Evolutionary conservation across 257 asterid genomes (phyloP).

Genomic region (Nicotiana benthamiana): DNA sequence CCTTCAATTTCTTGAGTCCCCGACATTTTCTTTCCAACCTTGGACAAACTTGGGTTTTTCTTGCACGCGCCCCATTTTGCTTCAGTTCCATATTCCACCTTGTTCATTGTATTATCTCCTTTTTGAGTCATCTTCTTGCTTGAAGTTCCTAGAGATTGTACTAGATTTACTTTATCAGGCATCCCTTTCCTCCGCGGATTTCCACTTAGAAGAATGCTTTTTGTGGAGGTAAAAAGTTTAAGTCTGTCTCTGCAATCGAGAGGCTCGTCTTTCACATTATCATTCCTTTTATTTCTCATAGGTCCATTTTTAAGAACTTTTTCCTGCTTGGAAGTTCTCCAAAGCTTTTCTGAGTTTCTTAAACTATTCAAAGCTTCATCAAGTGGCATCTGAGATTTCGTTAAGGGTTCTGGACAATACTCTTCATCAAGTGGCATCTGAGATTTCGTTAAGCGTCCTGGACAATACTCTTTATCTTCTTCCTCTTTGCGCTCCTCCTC

Average conservation of each 20-base stretch:
- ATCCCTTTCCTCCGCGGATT: conserved; percentile 20
- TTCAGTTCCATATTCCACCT: conserved; percentile 23
- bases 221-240: not conserved
- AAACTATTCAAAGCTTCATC: not conserved
- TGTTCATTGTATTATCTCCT: conserved; percentile 14
- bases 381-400: conserved; percentile 7
- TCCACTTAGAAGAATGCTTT: not conserved
- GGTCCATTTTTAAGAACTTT: not conserved
- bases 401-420: conserved; percentile 5
- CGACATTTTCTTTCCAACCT: conserved; percentile 16
- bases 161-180: conserved; percentile 7
- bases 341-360: not conserved
- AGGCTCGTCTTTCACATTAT: conserved; percentile 4
- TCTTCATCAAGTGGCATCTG: conserved; percentile 2
- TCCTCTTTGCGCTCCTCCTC: conserved; percentile 13
- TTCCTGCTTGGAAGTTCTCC: not conserved
- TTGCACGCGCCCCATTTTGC: conserved; percentile 39
- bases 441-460: conserved; percentile 10
- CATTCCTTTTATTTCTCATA: conserved; percentile 2
- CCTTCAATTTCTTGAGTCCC: conserved; percentile 12
- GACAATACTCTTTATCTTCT: conserved; percentile 10
- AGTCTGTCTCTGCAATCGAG: not conserved
- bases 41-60: conserved; percentile 19
- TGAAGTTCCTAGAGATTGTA: conserved; percentile 6
- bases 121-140: not conserved